These are phyloP conservation scores for Thermothielavioides terrestris DNA, from an alignment of 495 filamentous ascomycete genomes.

Conservation along the genomic window DNA sequence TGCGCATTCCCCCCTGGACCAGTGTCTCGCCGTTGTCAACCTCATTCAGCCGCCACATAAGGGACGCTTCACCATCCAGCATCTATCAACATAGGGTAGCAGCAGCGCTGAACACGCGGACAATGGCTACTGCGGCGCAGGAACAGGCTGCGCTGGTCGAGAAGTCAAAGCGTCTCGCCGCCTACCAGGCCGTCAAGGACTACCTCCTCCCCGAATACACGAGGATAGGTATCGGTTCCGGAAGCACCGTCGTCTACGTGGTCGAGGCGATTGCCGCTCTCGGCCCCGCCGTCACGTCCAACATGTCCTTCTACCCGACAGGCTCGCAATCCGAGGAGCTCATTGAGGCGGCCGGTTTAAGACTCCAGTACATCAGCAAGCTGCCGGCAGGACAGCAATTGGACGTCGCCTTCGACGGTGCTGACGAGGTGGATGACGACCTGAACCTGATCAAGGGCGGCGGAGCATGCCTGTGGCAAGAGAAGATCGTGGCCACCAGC, in stretches of 20 bases:
- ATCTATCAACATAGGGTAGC: neutral
- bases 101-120: conserved; percentile 9
- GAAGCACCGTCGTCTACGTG: conserved; percentile 89
- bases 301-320: conserved; percentile 79
- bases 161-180: conserved; percentile 74
- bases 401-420: conserved; percentile 88
- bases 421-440: conserved; percentile 92
- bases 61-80: neutral
- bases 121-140: conserved; percentile 11
- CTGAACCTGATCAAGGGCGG: conserved; percentile 97
- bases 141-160: conserved; percentile 48
- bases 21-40: neutral
- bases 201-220: conserved; percentile 65
- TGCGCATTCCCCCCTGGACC: neutral
- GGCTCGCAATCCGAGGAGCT: conserved; percentile 82
- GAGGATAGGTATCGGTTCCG: conserved; percentile 87
- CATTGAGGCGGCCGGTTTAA: conserved; percentile 67
- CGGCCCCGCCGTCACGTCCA: conserved; percentile 47
- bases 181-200: conserved; percentile 71
- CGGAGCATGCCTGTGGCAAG: conserved; percentile 93
- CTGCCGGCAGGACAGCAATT: conserved; percentile 44
- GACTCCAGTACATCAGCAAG: conserved; percentile 68
- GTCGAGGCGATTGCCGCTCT: conserved; percentile 84
- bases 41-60: neutral
- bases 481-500: conserved; percentile 84